Percentiles rank a stretch among this genome's conserved stretches.
Evolutionary conservation across 2,329 filamentous ascomycete genomes (phyloP).

Genomic region (Sarocladium brachiariae): DNA sequence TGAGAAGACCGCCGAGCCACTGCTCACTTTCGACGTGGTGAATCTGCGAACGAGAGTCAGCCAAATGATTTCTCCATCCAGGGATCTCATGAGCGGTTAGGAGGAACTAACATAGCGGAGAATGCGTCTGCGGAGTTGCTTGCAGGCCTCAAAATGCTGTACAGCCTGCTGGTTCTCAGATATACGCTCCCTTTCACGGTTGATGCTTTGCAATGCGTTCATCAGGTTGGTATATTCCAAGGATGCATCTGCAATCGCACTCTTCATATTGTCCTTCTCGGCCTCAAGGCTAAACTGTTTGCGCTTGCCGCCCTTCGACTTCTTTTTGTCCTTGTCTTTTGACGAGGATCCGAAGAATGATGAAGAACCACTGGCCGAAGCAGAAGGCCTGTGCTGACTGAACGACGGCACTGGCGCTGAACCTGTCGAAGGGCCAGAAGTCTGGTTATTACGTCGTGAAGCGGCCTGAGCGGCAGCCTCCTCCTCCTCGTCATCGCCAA

Average conservation of each 20-base stretch:
- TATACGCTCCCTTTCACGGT: constrained; percentile 80
- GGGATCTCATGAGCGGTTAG: neutral
- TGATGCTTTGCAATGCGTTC: constrained; percentile 83
- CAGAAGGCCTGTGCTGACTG: constrained; percentile 16
- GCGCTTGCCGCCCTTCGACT: constrained; percentile 48
- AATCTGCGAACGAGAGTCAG: constrained; percentile 44
- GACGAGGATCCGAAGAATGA: constrained; percentile 12
- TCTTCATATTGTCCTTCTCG: constrained; percentile 81
- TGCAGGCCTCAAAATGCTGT: constrained; percentile 77
- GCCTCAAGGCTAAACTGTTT: constrained; percentile 75
- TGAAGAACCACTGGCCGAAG: constrained; percentile 15
- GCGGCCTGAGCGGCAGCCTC: constrained; percentile 29
- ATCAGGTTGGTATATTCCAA: constrained; percentile 86
- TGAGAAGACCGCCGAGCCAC: constrained; percentile 83
- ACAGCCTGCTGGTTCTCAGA: constrained; percentile 75
- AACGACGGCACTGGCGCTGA: constrained; percentile 16
- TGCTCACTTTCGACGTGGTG: constrained; percentile 87
- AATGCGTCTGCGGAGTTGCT: constrained; percentile 74
- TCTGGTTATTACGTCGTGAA: constrained; percentile 11
- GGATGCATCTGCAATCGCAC: constrained; percentile 80
- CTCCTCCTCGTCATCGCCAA: constrained; percentile 59
- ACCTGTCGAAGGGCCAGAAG: constrained; percentile 15
- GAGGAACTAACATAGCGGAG: constrained; percentile 63
- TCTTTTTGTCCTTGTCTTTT: constrained; percentile 38
- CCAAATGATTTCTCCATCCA: neutral